phyloP scores from a whole-genome alignment of 1,284 basidiomycete species.

The Sanghuangporus baumii region DNA sequence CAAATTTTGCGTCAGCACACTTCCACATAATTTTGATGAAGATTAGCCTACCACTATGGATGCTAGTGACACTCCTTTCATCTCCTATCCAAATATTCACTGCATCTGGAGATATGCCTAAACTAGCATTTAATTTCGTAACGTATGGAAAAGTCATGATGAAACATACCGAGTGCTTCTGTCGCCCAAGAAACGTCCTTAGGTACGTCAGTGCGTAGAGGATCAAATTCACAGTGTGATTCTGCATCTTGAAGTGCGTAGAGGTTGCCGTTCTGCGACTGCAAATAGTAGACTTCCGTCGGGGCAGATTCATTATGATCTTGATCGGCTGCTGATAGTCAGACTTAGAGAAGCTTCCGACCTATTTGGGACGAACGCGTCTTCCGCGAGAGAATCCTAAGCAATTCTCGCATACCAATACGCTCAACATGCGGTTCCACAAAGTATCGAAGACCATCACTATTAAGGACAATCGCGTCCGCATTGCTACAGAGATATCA shows the following conservation, averaged over 20 bases:
- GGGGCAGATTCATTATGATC: neutral
- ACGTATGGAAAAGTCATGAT: neutral
- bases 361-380: neutral
- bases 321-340: neutral
- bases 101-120: conserved; percentile 72
- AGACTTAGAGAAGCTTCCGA: neutral
- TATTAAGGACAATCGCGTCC: conserved; percentile 63
- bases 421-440: conserved; percentile 67
- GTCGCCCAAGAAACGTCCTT: conserved; percentile 68
- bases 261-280: conserved; percentile 89
- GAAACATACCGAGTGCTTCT: conserved; percentile 66
- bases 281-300: conserved; percentile 65
- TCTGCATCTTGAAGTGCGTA: conserved; percentile 41
- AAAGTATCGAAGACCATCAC: conserved; percentile 63
- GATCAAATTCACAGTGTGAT: conserved; percentile 52
- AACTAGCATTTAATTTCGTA: neutral
- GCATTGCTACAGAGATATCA: conserved; percentile 49
- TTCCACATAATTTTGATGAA: no score
- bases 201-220: conserved; percentile 58
- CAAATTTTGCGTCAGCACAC: neutral
- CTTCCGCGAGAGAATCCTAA: conserved; percentile 37
- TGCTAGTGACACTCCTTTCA: conserved; percentile 67
- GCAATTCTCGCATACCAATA: conserved; percentile 59
- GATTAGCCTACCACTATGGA: conserved; percentile 65
- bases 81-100: conserved; percentile 91